Percentiles rank a stretch among this genome's conserved stretches.
phyloP scores from a whole-genome alignment of 2,329 filamentous ascomycete species.

The Trichoderma pleuroti region DNA sequence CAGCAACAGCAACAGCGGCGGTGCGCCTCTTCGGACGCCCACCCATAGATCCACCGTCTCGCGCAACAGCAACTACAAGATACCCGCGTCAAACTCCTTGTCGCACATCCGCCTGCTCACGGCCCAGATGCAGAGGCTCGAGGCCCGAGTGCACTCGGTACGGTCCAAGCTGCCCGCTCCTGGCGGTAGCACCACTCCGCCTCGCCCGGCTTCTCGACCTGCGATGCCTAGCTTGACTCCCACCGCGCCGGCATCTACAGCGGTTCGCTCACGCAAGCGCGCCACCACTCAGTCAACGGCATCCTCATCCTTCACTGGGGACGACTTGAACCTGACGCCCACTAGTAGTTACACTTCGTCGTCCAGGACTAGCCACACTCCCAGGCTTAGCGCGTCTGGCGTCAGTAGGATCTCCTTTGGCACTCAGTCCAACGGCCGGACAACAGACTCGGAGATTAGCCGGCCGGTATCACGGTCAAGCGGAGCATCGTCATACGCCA shows the following conservation, averaged over 20 bases:
- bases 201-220: slow-evolving; percentile 70
- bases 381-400: slow-evolving; percentile 59
- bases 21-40: slow-evolving; percentile 49
- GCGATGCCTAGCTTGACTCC: slow-evolving; percentile 39
- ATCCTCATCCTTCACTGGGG: slow-evolving; percentile 48
- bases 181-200: slow-evolving; percentile 60
- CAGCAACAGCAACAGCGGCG: slow-evolving; percentile 27
- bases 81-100: slow-evolving; percentile 66
- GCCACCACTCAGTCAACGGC: slow-evolving; percentile 54
- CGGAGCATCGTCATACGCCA: slow-evolving; percentile 51
- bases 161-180: slow-evolving; percentile 88
- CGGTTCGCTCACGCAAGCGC: slow-evolving; percentile 67
- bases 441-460: slow-evolving; percentile 43
- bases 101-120: slow-evolving; percentile 91
- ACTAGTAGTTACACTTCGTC: slow-evolving; percentile 38
- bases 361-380: slow-evolving; percentile 48
- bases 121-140: slow-evolving; percentile 94
- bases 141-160: slow-evolving; percentile 86
- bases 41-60: slow-evolving; percentile 52
- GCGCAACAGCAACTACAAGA: slow-evolving; percentile 46
- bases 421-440: slow-evolving; percentile 52
- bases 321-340: slow-evolving; percentile 50
- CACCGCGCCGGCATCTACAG: slow-evolving; percentile 54
- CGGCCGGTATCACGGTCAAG: slow-evolving; percentile 73
- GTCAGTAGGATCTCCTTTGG: slow-evolving; percentile 63